Evolutionary conservation across 805 yeast species (phyloP), one percentile per base, ranked within the genome.

Genomic region (Saccharomycopsis schoenii): DNA sequence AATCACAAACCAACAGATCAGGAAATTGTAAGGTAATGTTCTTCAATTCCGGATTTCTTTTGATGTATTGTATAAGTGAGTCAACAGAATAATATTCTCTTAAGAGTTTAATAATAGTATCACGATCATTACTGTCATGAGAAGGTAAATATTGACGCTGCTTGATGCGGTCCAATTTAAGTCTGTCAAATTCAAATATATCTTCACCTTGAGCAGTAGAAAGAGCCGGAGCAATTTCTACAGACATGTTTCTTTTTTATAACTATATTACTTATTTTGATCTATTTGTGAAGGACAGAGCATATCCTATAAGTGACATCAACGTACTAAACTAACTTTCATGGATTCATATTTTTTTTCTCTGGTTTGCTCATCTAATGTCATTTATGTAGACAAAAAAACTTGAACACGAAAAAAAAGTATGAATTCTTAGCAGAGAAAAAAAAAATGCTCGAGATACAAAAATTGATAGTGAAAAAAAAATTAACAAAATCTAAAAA

Each of bases 11-110:
- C 42, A 92, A 73, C 4, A 74, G 62, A 70, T 96, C 99, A 0
- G 98, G 98, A 66, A 94, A 93, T 72, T 94, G 99, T 39, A 94
- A 74, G 0, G 98, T 91, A 1, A 92, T 80, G 29, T 79, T 76
- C 55, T 71, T 72, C 70, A 73, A 85, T 36, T 75, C 72, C 34
- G 52, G 15, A 9, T 47, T 34, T 4, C 68, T 66, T 17, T 58
- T 39, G 55, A 88, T 71, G 57, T 73, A 74, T 0, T 66, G 66
- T 0, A 77, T 76, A 3, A 86, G 68, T 57, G 77, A 78, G 29
- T 77, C 77, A 0, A 89, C 65, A 47, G 80, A 74, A 69, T 89
- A 91, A 66, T 85, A 83, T 0, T 79, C 72, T 11, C 66, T 67
- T 10, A 90, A 25, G 21, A 60, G 60, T 36, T 55, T 9, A 37